Conservation (phyloP, 495 filamentous ascomycete species). For the Penicillium turbatum region DNA sequence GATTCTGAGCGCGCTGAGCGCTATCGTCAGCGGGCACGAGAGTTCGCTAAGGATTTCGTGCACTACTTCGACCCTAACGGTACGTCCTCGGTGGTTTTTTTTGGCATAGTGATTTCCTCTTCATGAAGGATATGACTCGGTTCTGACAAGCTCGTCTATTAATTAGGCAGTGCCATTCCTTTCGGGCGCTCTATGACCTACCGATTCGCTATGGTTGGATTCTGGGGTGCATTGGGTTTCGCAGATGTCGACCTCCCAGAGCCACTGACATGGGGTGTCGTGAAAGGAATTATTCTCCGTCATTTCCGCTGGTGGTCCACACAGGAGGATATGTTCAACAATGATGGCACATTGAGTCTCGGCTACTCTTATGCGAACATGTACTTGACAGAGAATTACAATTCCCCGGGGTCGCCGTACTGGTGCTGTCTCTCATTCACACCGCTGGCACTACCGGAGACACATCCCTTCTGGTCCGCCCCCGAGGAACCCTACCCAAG, state of each 20-base stretch:
- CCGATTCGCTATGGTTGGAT: conserved; percentile 75
- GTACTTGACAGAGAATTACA: conserved; percentile 78
- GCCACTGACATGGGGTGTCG: conserved; percentile 69
- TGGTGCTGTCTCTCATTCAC: conserved; percentile 78
- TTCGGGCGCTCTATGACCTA: conserved; percentile 76
- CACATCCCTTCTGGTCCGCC: conserved; percentile 72
- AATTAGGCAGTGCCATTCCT: conserved; percentile 52
- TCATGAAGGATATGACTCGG: not conserved
- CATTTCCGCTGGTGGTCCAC: conserved; percentile 77
- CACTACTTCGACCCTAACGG: conserved; percentile 70
- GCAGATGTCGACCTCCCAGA: conserved; percentile 67
- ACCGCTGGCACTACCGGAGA: conserved; percentile 59
- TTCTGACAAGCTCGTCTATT: conserved; percentile 1
- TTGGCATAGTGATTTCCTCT: not conserved
- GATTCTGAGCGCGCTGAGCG: conserved; percentile 64
- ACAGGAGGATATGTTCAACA: conserved; percentile 66
- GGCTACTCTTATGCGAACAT: conserved; percentile 77
- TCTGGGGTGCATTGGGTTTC: conserved; percentile 75
- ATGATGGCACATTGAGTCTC: conserved; percentile 68
- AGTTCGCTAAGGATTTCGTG: conserved; percentile 64
- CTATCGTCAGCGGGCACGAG: conserved; percentile 61
- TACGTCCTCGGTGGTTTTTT: conserved; percentile 13
- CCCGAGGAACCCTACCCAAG: conserved; percentile 58
- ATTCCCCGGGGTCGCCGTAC: conserved; percentile 63
- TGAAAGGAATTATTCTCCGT: conserved; percentile 68